phyloP scores from a whole-genome alignment of 2,329 filamentous ascomycete species.

The Rutstroemia sp. region DNA sequence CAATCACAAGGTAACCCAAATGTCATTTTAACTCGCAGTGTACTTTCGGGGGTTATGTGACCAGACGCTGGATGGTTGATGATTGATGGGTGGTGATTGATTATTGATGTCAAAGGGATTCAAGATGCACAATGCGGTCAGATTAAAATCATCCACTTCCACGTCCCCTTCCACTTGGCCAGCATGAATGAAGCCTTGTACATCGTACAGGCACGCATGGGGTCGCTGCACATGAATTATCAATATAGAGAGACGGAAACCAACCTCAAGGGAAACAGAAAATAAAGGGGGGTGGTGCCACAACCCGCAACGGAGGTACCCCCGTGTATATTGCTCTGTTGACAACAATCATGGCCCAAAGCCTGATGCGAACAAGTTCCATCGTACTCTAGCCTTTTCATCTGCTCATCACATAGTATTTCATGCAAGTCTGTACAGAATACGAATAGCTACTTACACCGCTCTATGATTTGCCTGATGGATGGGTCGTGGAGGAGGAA shows the following conservation, averaged over 20 bases:
- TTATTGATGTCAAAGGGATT: conserved; percentile 4
- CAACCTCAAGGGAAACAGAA: conserved; percentile 8
- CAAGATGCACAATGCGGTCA: conserved; percentile 11
- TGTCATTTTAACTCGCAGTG: conserved; percentile 1
- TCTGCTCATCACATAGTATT: background rate
- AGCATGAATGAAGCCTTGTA: conserved; percentile 2
- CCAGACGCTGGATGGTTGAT: too few relatives aligned
- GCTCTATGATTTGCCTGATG: background rate
- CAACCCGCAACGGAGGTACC: background rate
- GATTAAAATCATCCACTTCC: background rate
- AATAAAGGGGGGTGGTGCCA: conserved; percentile 6
- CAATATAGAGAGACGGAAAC: conserved; percentile 7
- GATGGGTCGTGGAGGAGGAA: too few relatives aligned
- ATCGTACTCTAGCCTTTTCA: background rate
- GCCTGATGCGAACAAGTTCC: conserved; percentile 4
- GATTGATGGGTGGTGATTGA: background rate
- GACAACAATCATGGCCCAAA: conserved; percentile 7
- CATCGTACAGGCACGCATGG: background rate
- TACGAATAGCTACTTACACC: background rate
- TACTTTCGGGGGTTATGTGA: background rate
- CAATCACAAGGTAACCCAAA: conserved; percentile 6
- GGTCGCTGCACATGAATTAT: conserved; percentile 5
- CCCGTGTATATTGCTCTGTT: background rate
- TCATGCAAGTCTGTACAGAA: background rate
- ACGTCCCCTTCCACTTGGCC: background rate